Conservation (phyloP, 306 rosid species). For the Medicago truncatula region MtrunA17r5.0-ANR NC_053045.1:5628001-5628500, state of each 20-base stretch:
- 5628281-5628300: neutral
- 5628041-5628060: too few relatives aligned
- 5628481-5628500: slow-evolving; percentile 16
- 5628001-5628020: too few relatives aligned
- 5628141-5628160: neutral
- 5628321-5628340: neutral
- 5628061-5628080: neutral
- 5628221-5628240: slow-evolving; percentile 34
- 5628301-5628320: neutral
- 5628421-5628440: slow-evolving; percentile 41
- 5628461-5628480: slow-evolving; percentile 39
- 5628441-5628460: slow-evolving; percentile 44
- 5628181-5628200: slow-evolving; percentile 43
- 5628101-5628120: neutral
- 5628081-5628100: slow-evolving; percentile 18
- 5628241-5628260: slow-evolving; percentile 42
- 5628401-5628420: slow-evolving; percentile 48
- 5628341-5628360: neutral
- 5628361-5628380: slow-evolving; percentile 46
- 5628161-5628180: slow-evolving; percentile 37
- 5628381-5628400: slow-evolving; percentile 44
- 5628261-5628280: slow-evolving; percentile 41
- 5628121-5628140: slow-evolving; percentile 14
- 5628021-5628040: too few relatives aligned
- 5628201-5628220: slow-evolving; percentile 34